phyloP scores from a whole-genome alignment of 441 rosid species.

The Melastoma candidum region DNA sequence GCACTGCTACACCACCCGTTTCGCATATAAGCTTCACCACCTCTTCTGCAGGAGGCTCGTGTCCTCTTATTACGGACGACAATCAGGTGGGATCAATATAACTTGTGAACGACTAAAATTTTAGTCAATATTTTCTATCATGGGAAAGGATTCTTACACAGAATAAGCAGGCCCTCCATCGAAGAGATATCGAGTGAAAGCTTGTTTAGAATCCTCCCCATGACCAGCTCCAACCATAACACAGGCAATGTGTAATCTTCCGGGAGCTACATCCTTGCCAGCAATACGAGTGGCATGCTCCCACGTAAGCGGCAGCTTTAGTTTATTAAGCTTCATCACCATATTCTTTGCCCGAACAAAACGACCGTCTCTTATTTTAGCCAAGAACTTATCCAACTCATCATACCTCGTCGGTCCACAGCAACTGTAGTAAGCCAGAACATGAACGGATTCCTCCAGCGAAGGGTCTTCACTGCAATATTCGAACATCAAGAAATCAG shows the following conservation, averaged over 20 bases:
- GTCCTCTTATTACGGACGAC: conserved; percentile 45
- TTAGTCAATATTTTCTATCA: conserved; percentile 1
- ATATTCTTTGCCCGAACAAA: conserved; percentile 70
- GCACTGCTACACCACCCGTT: conserved; percentile 86
- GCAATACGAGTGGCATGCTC: conserved; percentile 82
- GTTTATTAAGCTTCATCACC: conserved; percentile 62
- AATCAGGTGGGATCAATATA: background rate
- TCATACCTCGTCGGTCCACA: conserved; percentile 60
- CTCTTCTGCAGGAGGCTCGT: conserved; percentile 71
- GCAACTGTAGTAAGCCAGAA: conserved; percentile 88
- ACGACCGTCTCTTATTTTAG: conserved; percentile 79
- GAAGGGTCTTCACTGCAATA: conserved; percentile 34
- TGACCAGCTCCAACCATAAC: conserved; percentile 92
- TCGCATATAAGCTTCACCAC: conserved; percentile 55
- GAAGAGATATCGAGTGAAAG: conserved; percentile 65
- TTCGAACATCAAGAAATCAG: conserved; percentile 2
- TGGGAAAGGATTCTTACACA: conserved; percentile 29
- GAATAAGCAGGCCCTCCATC: conserved; percentile 96
- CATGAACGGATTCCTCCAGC: conserved; percentile 77
- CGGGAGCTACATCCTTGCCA: conserved; percentile 88
- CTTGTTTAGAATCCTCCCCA: conserved; percentile 80
- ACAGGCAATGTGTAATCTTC: conserved; percentile 87
- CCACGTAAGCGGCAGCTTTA: conserved; percentile 79
- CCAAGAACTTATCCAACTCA: conserved; percentile 54
- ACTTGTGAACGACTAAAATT: background rate